Conservation (phyloP, 2,329 filamentous ascomycete species). For the Balansia obtecta region DNA sequence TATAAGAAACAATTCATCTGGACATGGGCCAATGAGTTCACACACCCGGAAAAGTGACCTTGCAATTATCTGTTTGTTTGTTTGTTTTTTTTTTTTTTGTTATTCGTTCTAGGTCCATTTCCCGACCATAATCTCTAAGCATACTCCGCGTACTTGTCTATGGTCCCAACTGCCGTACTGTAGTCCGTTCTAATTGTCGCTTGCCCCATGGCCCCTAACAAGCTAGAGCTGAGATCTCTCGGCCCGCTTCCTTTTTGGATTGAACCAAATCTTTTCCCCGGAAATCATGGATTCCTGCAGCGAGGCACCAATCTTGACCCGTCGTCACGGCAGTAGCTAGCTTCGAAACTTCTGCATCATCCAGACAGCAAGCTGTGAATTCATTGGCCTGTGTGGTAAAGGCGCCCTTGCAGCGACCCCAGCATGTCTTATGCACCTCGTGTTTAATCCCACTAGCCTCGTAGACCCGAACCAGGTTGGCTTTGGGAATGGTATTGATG, state of each 20-base stretch:
- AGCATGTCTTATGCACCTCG: constrained; percentile 50
- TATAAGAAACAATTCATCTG: no score
- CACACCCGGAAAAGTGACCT: no score
- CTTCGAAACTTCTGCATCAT: constrained; percentile 41
- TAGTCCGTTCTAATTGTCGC: no score
- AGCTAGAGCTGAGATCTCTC: constrained; percentile 5
- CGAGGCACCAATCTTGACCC: constrained; percentile 46
- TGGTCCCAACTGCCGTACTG: no score
- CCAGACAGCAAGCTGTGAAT: constrained; percentile 46
- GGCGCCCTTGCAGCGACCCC: constrained; percentile 48
- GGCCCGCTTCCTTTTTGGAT: constrained; percentile 18
- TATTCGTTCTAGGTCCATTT: no score
- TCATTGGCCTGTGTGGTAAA: constrained; percentile 53
- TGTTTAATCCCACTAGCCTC: constrained; percentile 34
- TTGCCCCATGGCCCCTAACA: no score
- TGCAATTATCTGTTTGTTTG: no score
- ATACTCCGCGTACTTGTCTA: no score
- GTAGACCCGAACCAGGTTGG: constrained; percentile 42
- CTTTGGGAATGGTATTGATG: constrained; percentile 44
- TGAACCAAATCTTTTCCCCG: constrained; percentile 45
- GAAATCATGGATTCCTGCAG: constrained; percentile 44
- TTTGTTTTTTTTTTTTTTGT: no score
- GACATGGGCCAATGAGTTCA: no score
- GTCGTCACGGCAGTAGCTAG: constrained; percentile 44
- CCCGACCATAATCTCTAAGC: no score